Conservation (phyloP, 2,329 filamentous ascomycete species). For the Capronia coronata region DNA sequence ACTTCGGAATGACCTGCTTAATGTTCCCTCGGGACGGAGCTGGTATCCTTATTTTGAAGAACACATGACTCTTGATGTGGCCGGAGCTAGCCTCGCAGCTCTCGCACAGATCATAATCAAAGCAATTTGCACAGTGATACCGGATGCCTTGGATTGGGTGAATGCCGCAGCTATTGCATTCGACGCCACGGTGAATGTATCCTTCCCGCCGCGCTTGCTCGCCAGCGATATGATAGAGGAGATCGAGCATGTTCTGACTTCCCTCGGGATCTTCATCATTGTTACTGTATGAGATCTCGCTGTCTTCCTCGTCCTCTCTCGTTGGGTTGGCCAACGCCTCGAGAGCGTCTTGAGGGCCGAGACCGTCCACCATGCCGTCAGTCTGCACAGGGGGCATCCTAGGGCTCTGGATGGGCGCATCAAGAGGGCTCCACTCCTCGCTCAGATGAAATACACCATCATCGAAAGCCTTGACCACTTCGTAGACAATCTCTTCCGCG, state of each 20-base stretch:
- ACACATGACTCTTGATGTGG: constrained; percentile 86
- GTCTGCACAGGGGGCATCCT: constrained; percentile 1
- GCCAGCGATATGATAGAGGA: constrained; percentile 88
- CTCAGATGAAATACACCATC: constrained; percentile 4
- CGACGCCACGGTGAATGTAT: constrained; percentile 86
- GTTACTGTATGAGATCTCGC: constrained; percentile 37
- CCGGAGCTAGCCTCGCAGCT: constrained; percentile 68
- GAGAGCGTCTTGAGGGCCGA: constrained; percentile 16
- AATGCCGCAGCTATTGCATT: constrained; percentile 81
- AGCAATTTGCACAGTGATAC: constrained; percentile 91
- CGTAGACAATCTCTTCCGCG: constrained; percentile 7
- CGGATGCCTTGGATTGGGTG: constrained; percentile 86
- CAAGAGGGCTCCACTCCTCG: constrained; percentile 12
- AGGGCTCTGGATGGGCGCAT: neutral
- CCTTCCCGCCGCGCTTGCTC: constrained; percentile 83
- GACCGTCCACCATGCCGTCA: constrained; percentile 14
- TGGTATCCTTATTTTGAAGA: constrained; percentile 91
- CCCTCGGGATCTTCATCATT: constrained; percentile 38
- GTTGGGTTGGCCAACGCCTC: constrained; percentile 31
- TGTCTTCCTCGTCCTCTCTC: constrained; percentile 40
- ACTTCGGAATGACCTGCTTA: constrained; percentile 71
- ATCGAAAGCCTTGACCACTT: constrained; percentile 15
- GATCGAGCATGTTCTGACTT: constrained; percentile 74
- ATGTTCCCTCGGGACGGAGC: constrained; percentile 61
- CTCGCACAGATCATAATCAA: constrained; percentile 93